Evolutionary conservation across 495 filamentous ascomycete species (phyloP).

Genomic region (Cenococcum geophilum): DNA sequence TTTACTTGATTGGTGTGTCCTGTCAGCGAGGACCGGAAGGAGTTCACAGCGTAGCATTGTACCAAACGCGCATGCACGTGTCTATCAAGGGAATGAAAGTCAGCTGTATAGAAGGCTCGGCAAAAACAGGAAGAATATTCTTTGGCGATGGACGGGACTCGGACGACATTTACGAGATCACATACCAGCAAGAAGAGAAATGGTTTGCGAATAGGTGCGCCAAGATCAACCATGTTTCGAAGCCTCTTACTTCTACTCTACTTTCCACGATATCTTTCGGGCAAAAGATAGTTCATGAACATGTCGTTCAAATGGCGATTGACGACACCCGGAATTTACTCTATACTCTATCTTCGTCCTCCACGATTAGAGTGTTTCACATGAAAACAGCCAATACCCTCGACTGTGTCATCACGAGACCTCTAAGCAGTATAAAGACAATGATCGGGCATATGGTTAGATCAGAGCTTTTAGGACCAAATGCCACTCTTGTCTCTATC

Average conservation of each 20-base stretch:
- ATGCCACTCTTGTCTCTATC: constrained; percentile 67
- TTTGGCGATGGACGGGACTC: constrained; percentile 60
- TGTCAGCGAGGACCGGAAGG: constrained; percentile 56
- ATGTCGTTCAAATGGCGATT: constrained; percentile 67
- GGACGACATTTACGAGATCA: constrained; percentile 86
- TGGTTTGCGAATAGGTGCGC: constrained; percentile 84
- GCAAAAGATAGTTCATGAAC: constrained; percentile 48
- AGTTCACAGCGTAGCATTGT: constrained; percentile 63
- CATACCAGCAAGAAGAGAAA: constrained; percentile 91
- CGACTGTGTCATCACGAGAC: constrained; percentile 51
- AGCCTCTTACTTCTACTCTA: constrained; percentile 64
- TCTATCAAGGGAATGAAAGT: constrained; percentile 66
- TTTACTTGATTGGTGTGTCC: constrained; percentile 75
- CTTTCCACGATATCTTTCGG: constrained; percentile 49
- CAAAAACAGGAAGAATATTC: constrained; percentile 78
- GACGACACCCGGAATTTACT: constrained; percentile 83
- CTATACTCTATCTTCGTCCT: constrained; percentile 81
- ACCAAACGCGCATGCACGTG: constrained; percentile 74
- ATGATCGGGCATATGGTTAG: constrained; percentile 77
- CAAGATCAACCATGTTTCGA: constrained; percentile 78
- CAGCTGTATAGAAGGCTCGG: constrained; percentile 67
- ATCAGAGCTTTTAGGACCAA: constrained; percentile 59
- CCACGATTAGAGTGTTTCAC: constrained; percentile 80
- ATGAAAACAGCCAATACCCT: constrained; percentile 54
- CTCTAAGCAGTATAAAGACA: constrained; percentile 49